Percentiles rank a stretch among this genome's conserved stretches.
phyloP scores from a whole-genome alignment of 2,329 filamentous ascomycete species.

The Fusarium coffeatum region DNA sequence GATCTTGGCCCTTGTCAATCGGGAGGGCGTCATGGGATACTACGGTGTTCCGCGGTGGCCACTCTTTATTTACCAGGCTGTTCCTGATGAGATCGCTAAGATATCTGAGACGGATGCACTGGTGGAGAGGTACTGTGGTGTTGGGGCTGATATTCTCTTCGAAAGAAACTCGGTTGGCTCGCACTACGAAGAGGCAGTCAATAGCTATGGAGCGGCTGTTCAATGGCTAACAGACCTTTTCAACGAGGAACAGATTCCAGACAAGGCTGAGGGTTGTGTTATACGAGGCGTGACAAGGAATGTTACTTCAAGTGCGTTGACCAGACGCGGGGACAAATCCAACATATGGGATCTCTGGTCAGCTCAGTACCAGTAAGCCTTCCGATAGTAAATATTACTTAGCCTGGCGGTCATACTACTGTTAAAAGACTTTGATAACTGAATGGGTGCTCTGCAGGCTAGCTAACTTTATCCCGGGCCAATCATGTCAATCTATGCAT shows the following conservation, averaged over 20 bases:
- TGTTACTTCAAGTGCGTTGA: neutral
- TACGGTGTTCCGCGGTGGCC: conserved; percentile 40
- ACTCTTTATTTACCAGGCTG: conserved; percentile 35
- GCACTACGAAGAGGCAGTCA: conserved; percentile 17
- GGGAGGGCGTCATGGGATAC: conserved; percentile 40
- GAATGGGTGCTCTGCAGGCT: no score
- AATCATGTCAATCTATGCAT: neutral
- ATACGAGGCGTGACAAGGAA: conserved; percentile 36
- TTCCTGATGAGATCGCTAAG: conserved; percentile 35
- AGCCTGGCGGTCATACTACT: no score
- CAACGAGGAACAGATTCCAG: neutral
- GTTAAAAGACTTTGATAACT: no score
- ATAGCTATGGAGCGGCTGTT: conserved; percentile 6
- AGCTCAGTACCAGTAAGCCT: no score
- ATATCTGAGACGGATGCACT: conserved; percentile 33
- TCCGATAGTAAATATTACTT: no score
- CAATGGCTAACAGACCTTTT: conserved; percentile 27
- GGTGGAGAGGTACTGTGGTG: conserved; percentile 28
- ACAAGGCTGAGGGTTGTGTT: conserved; percentile 28
- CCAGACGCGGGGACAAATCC: neutral
- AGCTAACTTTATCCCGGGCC: no score
- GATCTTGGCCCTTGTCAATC: conserved; percentile 16
- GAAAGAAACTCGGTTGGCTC: conserved; percentile 34
- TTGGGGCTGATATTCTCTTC: conserved; percentile 38
- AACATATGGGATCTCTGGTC: conserved; percentile 36